A percentile compares a stretch with the other conserved stretches of the same genome.
Conservation (phyloP, 2,329 filamentous ascomycete species). For the Alternaria ethzedia region DNA sequence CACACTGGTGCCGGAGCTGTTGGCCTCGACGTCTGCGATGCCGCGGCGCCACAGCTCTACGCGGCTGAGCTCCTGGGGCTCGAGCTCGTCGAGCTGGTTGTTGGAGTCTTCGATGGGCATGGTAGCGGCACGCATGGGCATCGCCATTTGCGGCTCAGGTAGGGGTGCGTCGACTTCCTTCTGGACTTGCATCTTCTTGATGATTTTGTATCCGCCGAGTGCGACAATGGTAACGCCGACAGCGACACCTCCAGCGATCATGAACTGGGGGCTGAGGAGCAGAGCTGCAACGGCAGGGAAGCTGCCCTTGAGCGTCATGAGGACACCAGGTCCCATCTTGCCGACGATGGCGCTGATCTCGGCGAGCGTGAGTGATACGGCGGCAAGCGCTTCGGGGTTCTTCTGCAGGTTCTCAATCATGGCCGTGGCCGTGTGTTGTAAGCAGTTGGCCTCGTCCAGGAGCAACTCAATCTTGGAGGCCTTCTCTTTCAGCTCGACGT, state of each 20-base stretch:
- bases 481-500: slow-evolving; percentile 69
- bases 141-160: slow-evolving; percentile 12
- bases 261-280: slow-evolving; percentile 87
- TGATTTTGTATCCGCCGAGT: slow-evolving; percentile 95
- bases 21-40: slow-evolving; percentile 63
- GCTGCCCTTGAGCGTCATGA: slow-evolving; percentile 76
- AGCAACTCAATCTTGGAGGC: slow-evolving; percentile 77
- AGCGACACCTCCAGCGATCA: slow-evolving; percentile 87
- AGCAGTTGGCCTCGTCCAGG: slow-evolving; percentile 84
- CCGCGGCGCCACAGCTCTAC: slow-evolving; percentile 70
- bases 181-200: slow-evolving; percentile 76
- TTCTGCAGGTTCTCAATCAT: slow-evolving; percentile 82
- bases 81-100: slow-evolving; percentile 61
- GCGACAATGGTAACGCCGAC: slow-evolving; percentile 95
- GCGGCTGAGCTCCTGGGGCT: slow-evolving; percentile 61
- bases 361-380: slow-evolving; percentile 88
- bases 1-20: slow-evolving; percentile 64
- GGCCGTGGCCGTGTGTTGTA: slow-evolving; percentile 81
- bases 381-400: slow-evolving; percentile 90
- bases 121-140: slow-evolving; percentile 18
- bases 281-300: slow-evolving; percentile 88
- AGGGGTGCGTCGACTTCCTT: slow-evolving; percentile 41
- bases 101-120: slow-evolving; percentile 19
- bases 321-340: slow-evolving; percentile 83
- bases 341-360: slow-evolving; percentile 83